phyloP scores from a whole-genome alignment of 805 yeast species.

The Yamadazyma kitorensis region DNA sequence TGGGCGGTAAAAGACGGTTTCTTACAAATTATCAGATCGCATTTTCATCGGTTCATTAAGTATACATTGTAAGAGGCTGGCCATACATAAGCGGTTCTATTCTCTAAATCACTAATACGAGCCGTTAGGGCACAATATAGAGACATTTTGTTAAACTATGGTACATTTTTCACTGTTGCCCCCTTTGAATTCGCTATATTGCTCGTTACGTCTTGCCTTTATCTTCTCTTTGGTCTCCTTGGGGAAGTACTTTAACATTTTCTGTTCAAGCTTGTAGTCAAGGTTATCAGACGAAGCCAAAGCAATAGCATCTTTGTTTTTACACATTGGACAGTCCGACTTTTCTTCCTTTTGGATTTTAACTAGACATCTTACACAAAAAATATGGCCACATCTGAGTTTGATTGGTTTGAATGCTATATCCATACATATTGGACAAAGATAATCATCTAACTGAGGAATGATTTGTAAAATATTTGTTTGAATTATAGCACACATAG shows the following conservation, averaged over 20 bases:
- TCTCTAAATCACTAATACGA: too few species aligned
- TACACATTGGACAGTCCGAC: slow-evolving; percentile 67
- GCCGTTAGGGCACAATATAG: too few species aligned
- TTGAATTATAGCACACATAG: slow-evolving; percentile 55
- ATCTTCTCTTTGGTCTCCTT: slow-evolving; percentile 62
- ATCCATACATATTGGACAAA: slow-evolving; percentile 69
- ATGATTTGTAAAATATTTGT: slow-evolving; percentile 51
- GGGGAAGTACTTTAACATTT: slow-evolving; percentile 63
- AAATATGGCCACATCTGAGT: slow-evolving; percentile 61
- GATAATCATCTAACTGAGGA: slow-evolving; percentile 75
- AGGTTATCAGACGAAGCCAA: slow-evolving; percentile 59
- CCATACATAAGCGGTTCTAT: too few species aligned
- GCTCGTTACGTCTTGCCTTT: slow-evolving; percentile 46
- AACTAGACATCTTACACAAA: slow-evolving; percentile 71
- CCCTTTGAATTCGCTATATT: slow-evolving; percentile 24
- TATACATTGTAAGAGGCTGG: too few species aligned
- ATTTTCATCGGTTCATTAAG: too few species aligned
- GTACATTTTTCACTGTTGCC: slow-evolving; percentile 15
- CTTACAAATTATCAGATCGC: too few species aligned
- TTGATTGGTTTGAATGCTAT: slow-evolving; percentile 73
- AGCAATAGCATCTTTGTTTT: slow-evolving; percentile 49
- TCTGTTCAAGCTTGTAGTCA: slow-evolving; percentile 50
- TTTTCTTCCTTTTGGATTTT: slow-evolving; percentile 58
- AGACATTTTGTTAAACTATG: slow-evolving; percentile 7
- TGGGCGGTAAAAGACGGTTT: neutral